phyloP scores from a whole-genome alignment of 768 basidiomycete species.

The Gymnopilus junonius region DNA sequence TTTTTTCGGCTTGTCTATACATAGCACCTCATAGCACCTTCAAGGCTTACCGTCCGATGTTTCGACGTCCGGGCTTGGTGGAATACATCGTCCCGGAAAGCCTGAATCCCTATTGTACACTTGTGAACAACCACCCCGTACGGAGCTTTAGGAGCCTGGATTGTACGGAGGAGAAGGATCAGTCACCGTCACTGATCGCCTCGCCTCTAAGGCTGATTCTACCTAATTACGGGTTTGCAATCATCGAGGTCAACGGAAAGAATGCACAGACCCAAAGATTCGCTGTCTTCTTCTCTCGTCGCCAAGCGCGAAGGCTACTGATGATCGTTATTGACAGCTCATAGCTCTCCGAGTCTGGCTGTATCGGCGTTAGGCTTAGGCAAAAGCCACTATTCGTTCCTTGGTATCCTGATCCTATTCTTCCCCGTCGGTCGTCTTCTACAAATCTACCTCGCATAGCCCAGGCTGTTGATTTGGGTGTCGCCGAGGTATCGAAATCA shows the following conservation, averaged over 20 bases:
- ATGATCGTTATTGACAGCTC: neutral
- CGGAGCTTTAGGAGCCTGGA: neutral
- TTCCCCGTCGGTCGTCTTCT: neutral
- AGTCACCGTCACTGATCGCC: conserved; percentile 1
- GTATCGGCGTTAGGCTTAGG: neutral
- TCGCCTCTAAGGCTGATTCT: neutral
- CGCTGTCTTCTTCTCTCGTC: neutral
- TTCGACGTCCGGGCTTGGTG: neutral
- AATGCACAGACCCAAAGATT: neutral
- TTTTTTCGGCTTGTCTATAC: conserved; percentile 1
- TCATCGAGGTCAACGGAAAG: conserved; percentile 3
- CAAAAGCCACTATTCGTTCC: neutral
- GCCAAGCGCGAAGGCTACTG: neutral
- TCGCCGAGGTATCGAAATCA: neutral
- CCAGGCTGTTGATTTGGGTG: neutral
- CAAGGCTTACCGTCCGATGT: neutral
- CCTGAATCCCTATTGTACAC: neutral
- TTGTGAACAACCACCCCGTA: neutral
- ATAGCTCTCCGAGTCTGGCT: neutral
- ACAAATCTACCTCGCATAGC: neutral
- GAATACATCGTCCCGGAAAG: neutral
- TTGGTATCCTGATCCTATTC: neutral
- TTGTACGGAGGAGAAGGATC: neutral
- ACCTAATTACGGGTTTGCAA: neutral
- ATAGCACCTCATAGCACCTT: neutral